Evolutionary conservation across 345 rosid species (phyloP), one percentile per base, ranked within the genome.

Genomic region (Eucalyptus guilfoylei): DNA sequence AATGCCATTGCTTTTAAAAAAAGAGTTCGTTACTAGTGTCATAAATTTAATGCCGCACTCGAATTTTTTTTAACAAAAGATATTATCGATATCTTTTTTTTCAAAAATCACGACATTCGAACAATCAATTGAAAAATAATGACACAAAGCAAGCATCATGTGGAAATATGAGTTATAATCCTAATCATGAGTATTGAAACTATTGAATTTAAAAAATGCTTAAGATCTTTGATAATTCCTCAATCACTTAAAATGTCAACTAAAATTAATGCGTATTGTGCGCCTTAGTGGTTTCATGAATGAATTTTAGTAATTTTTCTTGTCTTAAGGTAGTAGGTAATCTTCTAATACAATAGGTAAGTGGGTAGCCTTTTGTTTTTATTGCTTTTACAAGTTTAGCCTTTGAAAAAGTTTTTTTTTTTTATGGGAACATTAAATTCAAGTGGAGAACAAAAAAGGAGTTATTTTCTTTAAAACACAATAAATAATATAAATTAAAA

Each of bases 91-190:
- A 6, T 1, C 4, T 16, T 11, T 17, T 5, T 32, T 32, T 67
- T 5, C 0, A 1, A 32, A 16, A 32, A 2, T 69, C 40, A 9
- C 9, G 6, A 17, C 7, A 5, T 0, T 34, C 0, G 0, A 69
- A 1, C 0, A 21, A 34, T 34, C 0, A 0, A 16, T 72, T 34
- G 1, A 9, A 69, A 34, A 3, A 37, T 72, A 2, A 72, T 19
- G 0, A 17, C 2, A 0, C 0, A 72, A 72, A 34, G 3, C 23
- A 40, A 72, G 21, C 2, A 11, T 34, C 5, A 3, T 0, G 0
- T 4, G 8, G 0, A 17, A 69, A 34, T 9, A 34, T 67, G 2
- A 16, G 37, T 32, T 16, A 4, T 17, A 55, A 15, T n/a, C 9
- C 21, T 15, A 32, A n/a, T 8, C 3, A 8, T n/a, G 8, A 64